Base-by-base conservation (phyloP, 805 yeast species). In the Barnettozyma wickerhamii region DNA sequence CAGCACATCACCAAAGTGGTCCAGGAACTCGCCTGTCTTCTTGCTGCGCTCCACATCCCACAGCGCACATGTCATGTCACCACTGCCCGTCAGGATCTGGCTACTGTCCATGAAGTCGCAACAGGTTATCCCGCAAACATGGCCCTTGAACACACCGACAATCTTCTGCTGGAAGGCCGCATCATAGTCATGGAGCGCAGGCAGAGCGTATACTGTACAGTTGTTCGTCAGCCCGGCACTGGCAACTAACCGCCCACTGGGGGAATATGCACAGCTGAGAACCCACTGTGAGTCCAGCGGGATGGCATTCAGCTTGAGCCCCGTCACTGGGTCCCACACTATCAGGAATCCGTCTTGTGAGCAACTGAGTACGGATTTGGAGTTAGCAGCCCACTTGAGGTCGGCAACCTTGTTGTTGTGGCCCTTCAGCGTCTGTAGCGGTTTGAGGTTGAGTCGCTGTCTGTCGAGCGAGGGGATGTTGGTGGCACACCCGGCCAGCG, bases 311-410 rank as follows among this genome's bases (percentile, higher is more conserved):
- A 74, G 66, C 55, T 89, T 90, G 47, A 75, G 65, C 3, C 89
- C 90, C 0, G 86, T 74, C 4, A 72, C 65, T 0, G 87, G 71
- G 58, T 89, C 91, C 96, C 97, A 90, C 17, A 86, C 61, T 29
- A 90, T 68, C 68, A 88, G 68, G 55, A 77, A 84, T 2, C 95
- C 96, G 61, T 90, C 97, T 57, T 86, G 95, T 19, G 91, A 81
- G 0, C 87, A 88, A 37, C 88, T 76, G 7, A 88, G 60, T 3
- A 89, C 55, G 33, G 70, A 71, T 33, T 63, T 60, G n/a, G 84
- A 73, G 55, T 81, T 81, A 1, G 67, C 58, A 40, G 79, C 72
- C 95, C 96, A 85, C 38, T 77, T 68, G 42, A 84, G 65, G 43
- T 79, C 77, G 7, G 81, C 72, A 17, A 89, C 74, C 55, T 89